Evolutionary conservation across 495 filamentous ascomycete species (phyloP).

Genomic region (Podospora australis): DNA sequence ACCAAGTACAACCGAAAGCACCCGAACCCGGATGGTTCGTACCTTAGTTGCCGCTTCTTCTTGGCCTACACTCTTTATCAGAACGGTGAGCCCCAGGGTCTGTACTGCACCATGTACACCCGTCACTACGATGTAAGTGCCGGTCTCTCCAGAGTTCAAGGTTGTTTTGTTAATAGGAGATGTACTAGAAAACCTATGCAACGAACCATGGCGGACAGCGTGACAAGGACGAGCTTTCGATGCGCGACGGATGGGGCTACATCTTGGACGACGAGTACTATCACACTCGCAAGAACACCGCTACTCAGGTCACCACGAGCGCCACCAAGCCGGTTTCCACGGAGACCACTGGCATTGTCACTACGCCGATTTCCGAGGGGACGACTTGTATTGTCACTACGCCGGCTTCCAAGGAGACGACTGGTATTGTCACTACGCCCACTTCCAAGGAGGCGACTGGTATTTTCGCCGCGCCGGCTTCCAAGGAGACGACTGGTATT

Average conservation of each 20-base stretch:
- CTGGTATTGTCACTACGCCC: not conserved
- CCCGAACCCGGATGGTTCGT: conserved; percentile 7
- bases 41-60: conserved; percentile 11
- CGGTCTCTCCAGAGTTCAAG: too few species aligned
- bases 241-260: conserved; percentile 7
- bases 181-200: conserved; percentile 11
- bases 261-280: conserved; percentile 4
- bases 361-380: not conserved
- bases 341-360: not conserved
- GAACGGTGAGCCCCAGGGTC: conserved; percentile 6
- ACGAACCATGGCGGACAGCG: conserved; percentile 7
- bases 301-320: not conserved
- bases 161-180: too few species aligned
- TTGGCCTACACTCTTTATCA: conserved; percentile 13
- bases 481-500: not conserved
- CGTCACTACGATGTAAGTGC: conserved; percentile 14
- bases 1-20: conserved; percentile 15
- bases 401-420: not conserved
- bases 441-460: not conserved
- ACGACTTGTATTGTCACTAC: not conserved
- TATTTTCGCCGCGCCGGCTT: not conserved
- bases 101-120: conserved; percentile 15
- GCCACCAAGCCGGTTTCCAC: not conserved
- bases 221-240: not conserved
- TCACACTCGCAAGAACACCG: conserved; percentile 1